Conservation (phyloP, 257 asterid species). For the Penstemon davidsonii region DNA sequence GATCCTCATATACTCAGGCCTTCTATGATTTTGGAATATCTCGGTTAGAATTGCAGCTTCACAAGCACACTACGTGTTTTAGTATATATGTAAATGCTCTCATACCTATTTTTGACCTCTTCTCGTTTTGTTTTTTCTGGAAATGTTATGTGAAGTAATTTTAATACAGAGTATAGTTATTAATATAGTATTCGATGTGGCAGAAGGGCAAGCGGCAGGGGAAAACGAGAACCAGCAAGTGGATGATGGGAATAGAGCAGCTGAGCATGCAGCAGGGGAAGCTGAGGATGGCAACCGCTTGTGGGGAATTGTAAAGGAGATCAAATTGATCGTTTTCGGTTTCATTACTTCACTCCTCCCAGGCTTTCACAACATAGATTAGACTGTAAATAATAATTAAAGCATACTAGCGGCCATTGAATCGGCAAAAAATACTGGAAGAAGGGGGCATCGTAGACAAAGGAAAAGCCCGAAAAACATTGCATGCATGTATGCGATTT, state of each 20-base stretch:
- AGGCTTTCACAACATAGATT: slow-evolving; percentile 86
- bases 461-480: too few relatives aligned
- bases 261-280: slow-evolving; percentile 52
- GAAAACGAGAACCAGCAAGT: slow-evolving; percentile 54
- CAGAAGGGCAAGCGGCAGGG: slow-evolving; percentile 58
- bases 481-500: too few relatives aligned
- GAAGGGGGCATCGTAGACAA: too few relatives aligned
- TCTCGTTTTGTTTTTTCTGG: background rate
- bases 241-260: slow-evolving; percentile 47
- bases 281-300: slow-evolving; percentile 64
- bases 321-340: slow-evolving; percentile 84
- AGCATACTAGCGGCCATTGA: background rate
- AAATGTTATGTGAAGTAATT: background rate
- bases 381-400: slow-evolving; percentile 27
- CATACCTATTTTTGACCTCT: background rate
- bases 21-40: background rate
- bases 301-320: slow-evolving; percentile 80
- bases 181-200: slow-evolving; percentile 15
- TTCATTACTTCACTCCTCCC: slow-evolving; percentile 95
- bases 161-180: background rate
- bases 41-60: background rate
- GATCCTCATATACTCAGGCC: too few relatives aligned
- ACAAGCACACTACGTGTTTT: background rate
- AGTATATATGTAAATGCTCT: background rate
- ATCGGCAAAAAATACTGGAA: too few relatives aligned